phyloP scores from a whole-genome alignment of 2,329 filamentous ascomycete species.

The Colletotrichum falcatum region DNA sequence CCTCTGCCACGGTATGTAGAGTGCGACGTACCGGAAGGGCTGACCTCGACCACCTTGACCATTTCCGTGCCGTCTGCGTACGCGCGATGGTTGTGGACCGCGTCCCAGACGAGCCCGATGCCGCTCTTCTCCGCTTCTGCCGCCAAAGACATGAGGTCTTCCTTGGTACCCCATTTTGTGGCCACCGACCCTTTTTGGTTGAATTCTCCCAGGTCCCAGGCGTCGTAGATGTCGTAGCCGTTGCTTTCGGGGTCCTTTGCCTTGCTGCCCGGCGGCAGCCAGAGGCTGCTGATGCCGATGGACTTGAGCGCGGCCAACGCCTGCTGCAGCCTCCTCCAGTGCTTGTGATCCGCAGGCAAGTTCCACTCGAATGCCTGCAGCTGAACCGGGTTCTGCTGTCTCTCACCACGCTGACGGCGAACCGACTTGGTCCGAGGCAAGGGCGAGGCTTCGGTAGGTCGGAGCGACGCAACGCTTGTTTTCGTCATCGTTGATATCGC shows the following conservation, averaged over 20 bases:
- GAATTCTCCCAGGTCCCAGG: constrained; percentile 38
- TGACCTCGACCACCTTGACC: constrained; percentile 35
- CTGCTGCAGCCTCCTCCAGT: constrained; percentile 21
- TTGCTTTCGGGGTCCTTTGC: constrained; percentile 38
- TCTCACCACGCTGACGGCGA: constrained; percentile 18
- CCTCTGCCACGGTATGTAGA: neutral
- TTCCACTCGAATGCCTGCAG: constrained; percentile 38
- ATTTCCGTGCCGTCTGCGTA: constrained; percentile 37
- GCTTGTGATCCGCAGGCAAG: constrained; percentile 30
- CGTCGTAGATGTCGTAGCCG: constrained; percentile 39
- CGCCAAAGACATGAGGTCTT: constrained; percentile 21
- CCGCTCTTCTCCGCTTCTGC: constrained; percentile 25
- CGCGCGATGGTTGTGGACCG: constrained; percentile 38
- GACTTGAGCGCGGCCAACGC: constrained; percentile 22
- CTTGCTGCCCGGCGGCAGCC: constrained; percentile 37
- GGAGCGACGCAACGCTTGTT: neutral
- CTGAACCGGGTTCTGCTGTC: constrained; percentile 29
- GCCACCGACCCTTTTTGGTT: constrained; percentile 36
- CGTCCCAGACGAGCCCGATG: constrained; percentile 35
- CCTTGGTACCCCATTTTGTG: constrained; percentile 39
- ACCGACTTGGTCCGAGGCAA: constrained; percentile 20
- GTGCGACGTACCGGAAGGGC: constrained; percentile 21
- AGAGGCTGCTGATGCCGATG: constrained; percentile 28
- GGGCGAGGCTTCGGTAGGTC: constrained; percentile 8
- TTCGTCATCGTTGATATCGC: constrained; percentile 22